Evolutionary conservation across 75 land plant genomes (phyloP).

Genomic region (Larix kaempferi): DNA sequence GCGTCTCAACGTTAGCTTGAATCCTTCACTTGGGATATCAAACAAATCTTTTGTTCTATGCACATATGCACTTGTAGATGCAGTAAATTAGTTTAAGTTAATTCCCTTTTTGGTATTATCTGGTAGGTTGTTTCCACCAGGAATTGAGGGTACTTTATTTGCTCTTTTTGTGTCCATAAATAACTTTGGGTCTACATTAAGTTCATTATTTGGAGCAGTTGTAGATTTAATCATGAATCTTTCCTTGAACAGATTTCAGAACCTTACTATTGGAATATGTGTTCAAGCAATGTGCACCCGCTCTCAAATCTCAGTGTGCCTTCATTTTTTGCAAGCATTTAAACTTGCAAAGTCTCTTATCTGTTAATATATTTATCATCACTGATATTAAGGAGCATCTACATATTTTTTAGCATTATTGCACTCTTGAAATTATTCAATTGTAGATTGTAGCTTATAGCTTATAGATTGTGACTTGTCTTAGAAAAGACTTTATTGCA

Average conservation of each 20-base stretch:
- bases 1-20: conserved; percentile 48
- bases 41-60: conserved; percentile 64
- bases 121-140: conserved; percentile 81
- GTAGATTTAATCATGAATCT: conserved; percentile 61
- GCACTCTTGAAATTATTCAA: too few relatives aligned
- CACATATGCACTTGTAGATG: conserved; percentile 69
- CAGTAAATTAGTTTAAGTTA: conserved; percentile 76
- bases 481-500: too few relatives aligned
- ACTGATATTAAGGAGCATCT: too few relatives aligned
- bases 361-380: too few relatives aligned
- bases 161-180: conserved; percentile 89
- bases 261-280: conserved; percentile 46
- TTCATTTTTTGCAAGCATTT: too few relatives aligned
- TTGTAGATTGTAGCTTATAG: too few relatives aligned
- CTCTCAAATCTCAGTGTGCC: too few relatives aligned
- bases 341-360: too few relatives aligned
- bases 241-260: conserved; percentile 60
- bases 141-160: conserved; percentile 86
- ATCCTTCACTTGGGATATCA: conserved; percentile 42
- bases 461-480: too few relatives aligned
- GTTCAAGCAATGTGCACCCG: conserved; percentile 47
- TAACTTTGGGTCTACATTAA: conserved; percentile 64
- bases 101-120: conserved; percentile 87
- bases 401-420: too few relatives aligned
- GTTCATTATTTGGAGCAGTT: conserved; percentile 67